These are phyloP conservation scores for Diaporthe sp. DNA, from an alignment of 2,329 filamentous ascomycete genomes.

Conservation along the genomic window DNA sequence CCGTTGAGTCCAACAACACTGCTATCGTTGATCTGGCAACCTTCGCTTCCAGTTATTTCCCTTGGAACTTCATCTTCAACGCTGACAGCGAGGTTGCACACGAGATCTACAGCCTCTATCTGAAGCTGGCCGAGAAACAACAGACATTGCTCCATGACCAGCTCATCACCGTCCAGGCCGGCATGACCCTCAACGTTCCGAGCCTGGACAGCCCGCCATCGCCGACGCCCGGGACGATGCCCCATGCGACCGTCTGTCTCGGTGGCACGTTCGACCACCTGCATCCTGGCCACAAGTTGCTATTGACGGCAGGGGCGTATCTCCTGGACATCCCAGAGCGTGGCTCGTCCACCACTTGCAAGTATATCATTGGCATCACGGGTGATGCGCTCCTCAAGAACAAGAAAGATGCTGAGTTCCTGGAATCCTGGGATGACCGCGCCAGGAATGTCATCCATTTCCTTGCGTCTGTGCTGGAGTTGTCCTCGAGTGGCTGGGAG, in stretches of 20 bases:
- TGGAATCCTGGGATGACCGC: slow-evolving; percentile 85
- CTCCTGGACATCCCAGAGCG: slow-evolving; percentile 69
- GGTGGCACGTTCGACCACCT: slow-evolving; percentile 98
- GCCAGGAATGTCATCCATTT: slow-evolving; percentile 80
- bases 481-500: slow-evolving; percentile 59
- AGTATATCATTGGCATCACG: slow-evolving; percentile 87
- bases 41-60: slow-evolving; percentile 66
- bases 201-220: slow-evolving; percentile 40
- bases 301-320: slow-evolving; percentile 88
- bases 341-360: slow-evolving; percentile 59
- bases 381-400: slow-evolving; percentile 88
- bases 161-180: slow-evolving; percentile 66
- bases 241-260: slow-evolving; percentile 78
- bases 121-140: slow-evolving; percentile 61
- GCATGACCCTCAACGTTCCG: slow-evolving; percentile 61
- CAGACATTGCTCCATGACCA: slow-evolving; percentile 65
- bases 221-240: slow-evolving; percentile 46
- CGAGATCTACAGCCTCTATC: slow-evolving; percentile 65
- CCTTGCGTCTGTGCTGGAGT: slow-evolving; percentile 72
- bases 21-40: slow-evolving; percentile 64
- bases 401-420: slow-evolving; percentile 86
- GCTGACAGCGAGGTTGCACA: slow-evolving; percentile 76
- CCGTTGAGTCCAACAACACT: slow-evolving; percentile 61
- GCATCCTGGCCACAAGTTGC: slow-evolving; percentile 94
- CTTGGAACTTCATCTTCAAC: slow-evolving; percentile 77